Conservation (phyloP, 768 basidiomycete species). For the Hericium coralloides region DNA sequence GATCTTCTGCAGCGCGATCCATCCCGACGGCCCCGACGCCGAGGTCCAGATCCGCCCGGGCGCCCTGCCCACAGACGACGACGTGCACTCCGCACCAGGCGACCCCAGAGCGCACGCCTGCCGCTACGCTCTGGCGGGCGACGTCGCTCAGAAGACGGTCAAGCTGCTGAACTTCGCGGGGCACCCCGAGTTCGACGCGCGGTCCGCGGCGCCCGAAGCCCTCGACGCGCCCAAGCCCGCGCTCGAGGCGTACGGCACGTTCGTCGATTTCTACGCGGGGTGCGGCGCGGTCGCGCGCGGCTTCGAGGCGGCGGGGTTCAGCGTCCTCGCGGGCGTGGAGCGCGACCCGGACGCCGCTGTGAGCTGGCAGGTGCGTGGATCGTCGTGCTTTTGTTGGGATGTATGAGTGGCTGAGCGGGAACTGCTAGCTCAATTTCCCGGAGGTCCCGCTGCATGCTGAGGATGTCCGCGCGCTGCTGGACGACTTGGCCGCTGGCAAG, state of each 20-base stretch:
- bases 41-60: not conserved
- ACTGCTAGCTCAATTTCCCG: not conserved
- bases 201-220: too few species aligned
- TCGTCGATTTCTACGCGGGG: not conserved
- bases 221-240: too few species aligned
- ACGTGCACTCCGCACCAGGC: not conserved
- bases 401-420: not conserved
- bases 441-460: not conserved
- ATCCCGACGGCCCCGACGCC: not conserved
- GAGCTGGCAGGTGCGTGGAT: not conserved
- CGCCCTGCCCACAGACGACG: not conserved
- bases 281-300: not conserved
- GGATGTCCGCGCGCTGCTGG: not conserved
- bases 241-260: not conserved
- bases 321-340: not conserved
- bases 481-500: not conserved
- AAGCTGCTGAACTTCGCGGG: not conserved
- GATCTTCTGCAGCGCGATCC: not conserved
- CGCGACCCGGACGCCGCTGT: not conserved
- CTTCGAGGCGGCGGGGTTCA: not conserved
- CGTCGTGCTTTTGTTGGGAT: too few species aligned
- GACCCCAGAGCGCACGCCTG: not conserved
- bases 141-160: not conserved
- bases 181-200: not conserved
- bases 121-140: not conserved